Base-by-base conservation (phyloP, 2,329 filamentous ascomycete species). In the Exophiala calicioides region DNA sequence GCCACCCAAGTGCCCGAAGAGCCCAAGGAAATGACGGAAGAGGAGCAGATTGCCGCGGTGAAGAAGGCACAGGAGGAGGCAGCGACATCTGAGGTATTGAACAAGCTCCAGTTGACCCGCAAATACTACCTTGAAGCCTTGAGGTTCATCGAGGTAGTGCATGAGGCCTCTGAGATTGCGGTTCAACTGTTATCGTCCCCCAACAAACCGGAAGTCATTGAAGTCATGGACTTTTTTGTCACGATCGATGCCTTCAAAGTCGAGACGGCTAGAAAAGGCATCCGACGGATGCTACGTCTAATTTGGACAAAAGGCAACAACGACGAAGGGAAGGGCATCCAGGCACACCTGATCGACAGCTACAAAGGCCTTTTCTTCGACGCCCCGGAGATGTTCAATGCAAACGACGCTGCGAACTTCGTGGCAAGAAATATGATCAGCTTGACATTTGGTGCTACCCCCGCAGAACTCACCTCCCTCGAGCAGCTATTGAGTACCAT, bases 231-330 rank as follows among this genome's bases (percentile, higher is more conserved):
- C 65, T 98, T 94, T 69, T 95, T 98, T 58, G 90, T 94, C 58
- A 82, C 95, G 33, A 86, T 93, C 33, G 90, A 98, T 65, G 91
- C 90, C 4, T 97, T 97, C 76, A 93, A 94, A 66, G 85, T 98
- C 48, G 88, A 96, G 66, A 88, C 93, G 58, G 90, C 94, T 63
- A 90, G 95, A 66, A 72, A 85, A 29, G 93, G 94, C 47, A 97
- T 98, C 62, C 82, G 91, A 49, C 85, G 90, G 47, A 98, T 98
- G 93, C 77, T 98, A 54, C 85, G 91, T 42, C 77, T 98, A 15
- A 98, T 98, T 66, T 98, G 93, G 93, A 98, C 93, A 55, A 98
- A 98, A 71, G 91, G 93, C 59, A 98, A 97, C 70, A 97, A 90
- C 60, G 93, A 98, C 62, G 94, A 98, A 75, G 93, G 94, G 60